Base-by-base conservation (phyloP, 2,329 filamentous ascomycete genomes). In the Alternaria angustiovoidea region DNA sequence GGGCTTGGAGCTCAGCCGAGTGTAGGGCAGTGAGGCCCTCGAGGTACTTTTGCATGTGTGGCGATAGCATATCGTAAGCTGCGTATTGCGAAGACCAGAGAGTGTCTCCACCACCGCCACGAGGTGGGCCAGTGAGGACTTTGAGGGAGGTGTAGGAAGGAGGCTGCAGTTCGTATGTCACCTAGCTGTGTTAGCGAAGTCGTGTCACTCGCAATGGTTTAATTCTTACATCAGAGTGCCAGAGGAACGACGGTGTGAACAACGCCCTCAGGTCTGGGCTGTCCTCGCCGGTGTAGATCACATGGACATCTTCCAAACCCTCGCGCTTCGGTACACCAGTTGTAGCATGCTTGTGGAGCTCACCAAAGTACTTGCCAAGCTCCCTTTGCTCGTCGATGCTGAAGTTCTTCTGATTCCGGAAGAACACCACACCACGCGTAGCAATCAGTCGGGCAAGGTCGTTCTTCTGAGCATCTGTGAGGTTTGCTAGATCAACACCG, bases 11-110 rank as follows among this genome's bases (percentile, higher is more conserved):
- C 20, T 86, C 79, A 12, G 84, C 84, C 0, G 84, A 85, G 71
- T 87, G 85, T 0, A 86, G 66, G 1, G 85, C 86, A 0, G 84
- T 86, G 48, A 88, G 75, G n/a, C 80, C 78, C 65, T 87, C 85
- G 16, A 88, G 82, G 63, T 87, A 87, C 61, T 81, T 85, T 67
- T 88, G 86, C 82, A 87, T 87, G 32, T 79, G 75, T 0, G 81
- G 75, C 0, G 84, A 87, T 16, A 88, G 81, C 20, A 82, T 79
- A 63, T 88, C 86, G 63, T 87, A 88, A 32, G 85, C 83, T 7
- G 84, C 86, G 64, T 88, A 88, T 66, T 85, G 83, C 0, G 83
- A 86, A 2, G 84, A 83, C 85, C 85, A 87, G 41, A 86, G 80
- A 0, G 85, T 87, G 64, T 87, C 85, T 36, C 85, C 85, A 22